These are phyloP conservation scores for Nakazawaea wickerhamii DNA, from an alignment of 805 yeast species.

Conservation along the genomic window DNA sequence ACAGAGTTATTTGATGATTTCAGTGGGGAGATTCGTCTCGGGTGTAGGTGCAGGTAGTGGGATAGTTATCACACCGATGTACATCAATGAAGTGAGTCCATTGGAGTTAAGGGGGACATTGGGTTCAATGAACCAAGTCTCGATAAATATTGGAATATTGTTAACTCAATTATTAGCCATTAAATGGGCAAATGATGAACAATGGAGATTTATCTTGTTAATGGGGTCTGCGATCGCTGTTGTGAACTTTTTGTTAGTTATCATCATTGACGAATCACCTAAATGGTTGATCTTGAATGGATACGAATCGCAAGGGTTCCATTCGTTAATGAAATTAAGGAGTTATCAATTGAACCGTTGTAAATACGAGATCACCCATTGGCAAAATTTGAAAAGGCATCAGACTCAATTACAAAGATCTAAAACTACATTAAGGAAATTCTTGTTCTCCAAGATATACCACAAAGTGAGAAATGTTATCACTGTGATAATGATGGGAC, in stretches of 20 bases:
- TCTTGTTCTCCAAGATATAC: conserved; percentile 47
- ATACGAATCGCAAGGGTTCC: conserved; percentile 19
- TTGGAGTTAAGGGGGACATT: conserved; percentile 60
- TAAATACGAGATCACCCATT: conserved; percentile 22
- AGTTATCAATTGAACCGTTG: conserved; percentile 15
- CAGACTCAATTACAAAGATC: conserved; percentile 20
- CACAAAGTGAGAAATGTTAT: conserved; percentile 58
- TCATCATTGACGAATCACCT: conserved; percentile 68
- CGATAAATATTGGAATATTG: conserved; percentile 80
- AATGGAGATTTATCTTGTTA: conserved; percentile 73
- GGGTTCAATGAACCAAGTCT: conserved; percentile 87
- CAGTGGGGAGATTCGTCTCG: conserved; percentile 67
- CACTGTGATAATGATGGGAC: conserved; percentile 70
- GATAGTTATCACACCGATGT: conserved; percentile 79
- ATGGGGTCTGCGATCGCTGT: conserved; percentile 53
- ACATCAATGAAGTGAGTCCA: conserved; percentile 78
- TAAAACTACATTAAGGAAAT: conserved; percentile 31
- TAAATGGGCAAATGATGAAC: conserved; percentile 51
- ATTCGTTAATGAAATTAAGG: conserved; percentile 33
- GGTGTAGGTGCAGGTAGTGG: conserved; percentile 89
- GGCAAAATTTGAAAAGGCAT: conserved; percentile 25
- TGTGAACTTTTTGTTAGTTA: conserved; percentile 37
- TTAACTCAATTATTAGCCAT: conserved; percentile 74
- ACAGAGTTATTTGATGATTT: conserved; percentile 35
- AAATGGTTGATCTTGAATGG: conserved; percentile 67